These are phyloP conservation scores for Neckera pumila DNA, from an alignment of 225 moss, liverwort and hornwort species.

Conservation along the genomic window DNA sequence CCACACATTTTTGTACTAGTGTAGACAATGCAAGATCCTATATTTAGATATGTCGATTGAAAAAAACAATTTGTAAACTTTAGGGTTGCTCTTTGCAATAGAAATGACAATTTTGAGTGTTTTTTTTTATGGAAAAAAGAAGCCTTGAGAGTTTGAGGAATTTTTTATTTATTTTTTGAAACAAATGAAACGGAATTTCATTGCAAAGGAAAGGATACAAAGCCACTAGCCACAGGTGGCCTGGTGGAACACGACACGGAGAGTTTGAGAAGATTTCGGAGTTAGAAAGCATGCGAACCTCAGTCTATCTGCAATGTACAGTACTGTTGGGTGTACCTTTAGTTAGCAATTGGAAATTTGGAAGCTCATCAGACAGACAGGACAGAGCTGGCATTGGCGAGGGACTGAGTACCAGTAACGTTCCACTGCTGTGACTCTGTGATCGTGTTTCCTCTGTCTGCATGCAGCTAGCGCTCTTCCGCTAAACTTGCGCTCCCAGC, in stretches of 20 bases:
- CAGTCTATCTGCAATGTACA: not conserved
- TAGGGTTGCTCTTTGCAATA: too few relatives aligned
- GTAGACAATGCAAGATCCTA: not conserved
- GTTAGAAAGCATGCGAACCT: not conserved
- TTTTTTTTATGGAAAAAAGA: not conserved
- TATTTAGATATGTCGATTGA: too few relatives aligned
- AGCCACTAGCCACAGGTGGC: too few relatives aligned
- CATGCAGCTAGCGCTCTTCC: not conserved
- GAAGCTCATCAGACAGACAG: not conserved
- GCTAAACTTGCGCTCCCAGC: not conserved
- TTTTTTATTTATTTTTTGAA: too few relatives aligned
- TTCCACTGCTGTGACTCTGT: not conserved
- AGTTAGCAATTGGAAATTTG: not conserved
- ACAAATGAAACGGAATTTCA: too few relatives aligned
- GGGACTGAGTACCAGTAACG: not conserved
- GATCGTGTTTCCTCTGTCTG: not conserved
- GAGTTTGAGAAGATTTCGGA: too few relatives aligned
- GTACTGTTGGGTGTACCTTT: too few relatives aligned
- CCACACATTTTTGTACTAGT: not conserved
- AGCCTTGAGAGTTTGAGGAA: not conserved
- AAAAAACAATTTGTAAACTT: too few relatives aligned
- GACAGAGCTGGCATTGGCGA: not conserved
- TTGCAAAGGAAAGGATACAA: too few relatives aligned
- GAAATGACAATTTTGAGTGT: too few relatives aligned
- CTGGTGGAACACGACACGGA: too few relatives aligned